phyloP scores from a whole-genome alignment of 1,284 basidiomycete genomes.

The Trametes versicolor region DNA sequence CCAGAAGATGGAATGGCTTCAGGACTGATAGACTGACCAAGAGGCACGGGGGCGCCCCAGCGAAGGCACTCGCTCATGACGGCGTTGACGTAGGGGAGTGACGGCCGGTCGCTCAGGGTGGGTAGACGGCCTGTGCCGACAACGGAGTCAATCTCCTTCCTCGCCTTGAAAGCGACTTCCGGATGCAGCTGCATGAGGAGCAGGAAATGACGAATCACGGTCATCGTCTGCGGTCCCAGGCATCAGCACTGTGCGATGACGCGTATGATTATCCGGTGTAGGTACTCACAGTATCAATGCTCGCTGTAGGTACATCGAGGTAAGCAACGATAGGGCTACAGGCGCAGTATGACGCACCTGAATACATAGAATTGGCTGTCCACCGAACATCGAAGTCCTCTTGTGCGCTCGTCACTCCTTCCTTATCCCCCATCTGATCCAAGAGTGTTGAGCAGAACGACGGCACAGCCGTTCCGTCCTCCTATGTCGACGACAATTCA shows the following conservation, averaged over 20 bases:
- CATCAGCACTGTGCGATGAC: background rate
- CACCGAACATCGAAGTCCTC: slow-evolving; percentile 72
- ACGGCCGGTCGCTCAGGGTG: slow-evolving; percentile 43
- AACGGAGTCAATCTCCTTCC: slow-evolving; percentile 48
- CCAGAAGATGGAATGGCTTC: background rate
- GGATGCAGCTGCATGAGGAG: slow-evolving; percentile 45
- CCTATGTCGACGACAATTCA: slow-evolving; percentile 44
- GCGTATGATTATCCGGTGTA: slow-evolving; percentile 39
- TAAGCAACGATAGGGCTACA: background rate
- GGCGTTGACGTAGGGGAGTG: slow-evolving; percentile 47
- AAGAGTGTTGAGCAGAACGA: slow-evolving; percentile 72
- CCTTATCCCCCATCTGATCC: slow-evolving; percentile 45
- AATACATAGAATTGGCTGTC: slow-evolving; percentile 66
- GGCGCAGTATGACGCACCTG: slow-evolving; percentile 7
- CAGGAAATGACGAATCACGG: slow-evolving; percentile 37
- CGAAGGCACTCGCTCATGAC: slow-evolving; percentile 41
- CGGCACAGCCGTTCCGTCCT: slow-evolving; percentile 57
- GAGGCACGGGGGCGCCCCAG: slow-evolving; percentile 27
- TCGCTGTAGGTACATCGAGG: slow-evolving; percentile 43
- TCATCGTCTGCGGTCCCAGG: slow-evolving; percentile 43
- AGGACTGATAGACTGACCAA: background rate
- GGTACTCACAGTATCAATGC: slow-evolving; percentile 65
- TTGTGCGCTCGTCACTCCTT: slow-evolving; percentile 39
- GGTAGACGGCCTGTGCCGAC: slow-evolving; percentile 45
- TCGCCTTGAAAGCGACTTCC: slow-evolving; percentile 44